phyloP scores from a whole-genome alignment of 2,329 filamentous ascomycete species.

The Aspergillus cejpii region DNA sequence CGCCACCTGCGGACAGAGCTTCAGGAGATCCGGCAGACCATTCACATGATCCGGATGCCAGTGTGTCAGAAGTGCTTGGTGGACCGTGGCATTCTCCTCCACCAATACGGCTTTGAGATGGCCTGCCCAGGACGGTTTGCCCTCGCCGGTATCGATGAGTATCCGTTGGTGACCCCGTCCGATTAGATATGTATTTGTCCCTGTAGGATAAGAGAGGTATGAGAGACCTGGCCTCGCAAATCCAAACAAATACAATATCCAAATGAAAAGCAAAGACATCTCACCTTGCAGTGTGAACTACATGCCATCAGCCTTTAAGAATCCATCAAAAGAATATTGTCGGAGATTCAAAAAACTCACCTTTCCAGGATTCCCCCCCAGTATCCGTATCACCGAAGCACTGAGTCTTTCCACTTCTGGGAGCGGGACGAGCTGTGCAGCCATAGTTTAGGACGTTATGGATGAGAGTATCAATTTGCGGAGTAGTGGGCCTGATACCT shows the following conservation, averaged over 20 bases:
- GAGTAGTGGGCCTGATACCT: neutral
- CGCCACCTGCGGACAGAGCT: slow-evolving; percentile 54
- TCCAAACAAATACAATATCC: too few species aligned
- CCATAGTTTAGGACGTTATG: slow-evolving; percentile 42
- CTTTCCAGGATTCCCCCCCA: slow-evolving; percentile 88
- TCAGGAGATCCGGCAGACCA: slow-evolving; percentile 64
- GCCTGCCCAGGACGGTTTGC: slow-evolving; percentile 64
- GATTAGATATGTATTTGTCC: slow-evolving; percentile 92
- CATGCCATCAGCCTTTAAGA: neutral
- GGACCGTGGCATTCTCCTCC: slow-evolving; percentile 61
- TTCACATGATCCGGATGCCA: slow-evolving; percentile 85
- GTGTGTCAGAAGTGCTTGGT: slow-evolving; percentile 73
- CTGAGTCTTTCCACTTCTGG: slow-evolving; percentile 72
- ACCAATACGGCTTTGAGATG: slow-evolving; percentile 59
- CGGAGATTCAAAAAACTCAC: slow-evolving; percentile 40
- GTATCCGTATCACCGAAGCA: slow-evolving; percentile 69
- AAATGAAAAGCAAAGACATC: neutral
- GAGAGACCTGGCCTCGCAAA: neutral
- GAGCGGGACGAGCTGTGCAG: slow-evolving; percentile 56
- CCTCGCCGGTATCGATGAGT: slow-evolving; percentile 86
- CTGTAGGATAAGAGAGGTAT: slow-evolving; percentile 25
- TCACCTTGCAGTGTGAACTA: slow-evolving; percentile 56
- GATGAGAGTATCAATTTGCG: neutral
- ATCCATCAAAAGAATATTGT: too few species aligned
- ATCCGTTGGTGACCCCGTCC: slow-evolving; percentile 67